Evolutionary conservation across 1,139 yeast species (phyloP), one percentile per base, ranked within the genome.

Genomic region (Petasospora fabianii): DNA sequence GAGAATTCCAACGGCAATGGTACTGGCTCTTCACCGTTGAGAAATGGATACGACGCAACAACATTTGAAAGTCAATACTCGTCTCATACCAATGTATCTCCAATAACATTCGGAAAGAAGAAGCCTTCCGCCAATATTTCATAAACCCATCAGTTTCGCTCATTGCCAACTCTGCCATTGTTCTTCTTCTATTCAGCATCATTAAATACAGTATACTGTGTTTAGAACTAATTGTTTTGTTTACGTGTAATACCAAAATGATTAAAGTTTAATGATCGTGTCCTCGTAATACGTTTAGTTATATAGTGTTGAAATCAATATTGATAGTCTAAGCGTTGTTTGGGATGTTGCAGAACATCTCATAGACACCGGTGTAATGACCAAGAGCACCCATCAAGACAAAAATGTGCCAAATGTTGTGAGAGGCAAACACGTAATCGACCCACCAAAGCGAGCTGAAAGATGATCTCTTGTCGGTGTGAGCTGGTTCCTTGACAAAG

Each of bases 371-470:
- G 40, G 68, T 66, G 60, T 90, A 92, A 61, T 90, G 97, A 27
- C 94, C 95, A 43, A 85, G 64, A 18, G 88, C 78, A 2, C 98
- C 98, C 27, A 84, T 72, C 27, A 92, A 75, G 30, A 92, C 98
- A 58, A 85, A 86, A 14, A 87, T 61, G 62, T 92, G 98, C 98
- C 98, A 92, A 26, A 92, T 66, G 55, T 87, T 88, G 62, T 92
- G 98, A 36, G 96, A 86, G 27, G 79, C 73, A 44, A 80, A 69
- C 21, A 73, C 61, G 59, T 83, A 84, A 54, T 84, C 94, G 9
- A 81, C 82, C 92, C 96, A 88, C 94, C 83, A 92, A 55, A 80
- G 70, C 22, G 85, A 83, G 53, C 68, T 65, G 61, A 80, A 80
- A 49, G 65, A 77, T 26, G 61, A 58, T 30, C 61, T 60, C 48